These are phyloP conservation scores for Plantago ovata DNA, from an alignment of 257 asterid genomes.

Conservation along the genomic window DNA sequence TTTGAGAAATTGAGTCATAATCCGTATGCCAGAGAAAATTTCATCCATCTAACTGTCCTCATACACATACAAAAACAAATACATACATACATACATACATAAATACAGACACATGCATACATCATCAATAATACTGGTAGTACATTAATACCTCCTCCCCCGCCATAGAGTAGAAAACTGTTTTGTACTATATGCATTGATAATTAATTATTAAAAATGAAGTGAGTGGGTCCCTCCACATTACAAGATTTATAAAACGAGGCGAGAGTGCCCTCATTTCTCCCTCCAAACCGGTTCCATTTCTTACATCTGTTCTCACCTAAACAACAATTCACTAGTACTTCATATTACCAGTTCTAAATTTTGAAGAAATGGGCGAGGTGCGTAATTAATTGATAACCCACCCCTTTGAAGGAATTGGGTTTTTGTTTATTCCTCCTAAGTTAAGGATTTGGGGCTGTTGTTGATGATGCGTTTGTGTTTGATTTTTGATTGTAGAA, in stretches of 20 bases:
- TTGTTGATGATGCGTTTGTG: neutral
- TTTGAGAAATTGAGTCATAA: conserved; percentile 3
- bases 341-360: neutral
- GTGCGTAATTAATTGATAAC: too few species aligned
- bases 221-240: conserved; percentile 27
- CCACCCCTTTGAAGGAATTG: too few species aligned
- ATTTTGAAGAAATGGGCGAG: conserved; percentile 55
- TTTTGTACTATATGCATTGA: neutral
- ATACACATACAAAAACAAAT: too few species aligned
- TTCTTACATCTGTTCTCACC: neutral
- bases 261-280: conserved; percentile 55
- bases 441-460: neutral
- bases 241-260: conserved; percentile 25
- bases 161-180: too few species aligned
- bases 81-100: conserved; percentile 5
- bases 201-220: neutral
- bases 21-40: too few species aligned
- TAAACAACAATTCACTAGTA: neutral
- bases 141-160: neutral
- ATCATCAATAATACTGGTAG: neutral
- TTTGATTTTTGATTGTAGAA: conserved; percentile 39
- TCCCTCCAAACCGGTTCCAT: conserved; percentile 40
- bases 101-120: conserved; percentile 8
- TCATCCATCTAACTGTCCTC: too few species aligned
- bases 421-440: neutral